Base-by-base conservation (phyloP, 257 asterid species). In the Nicotiana tomentosiformis region DNA sequence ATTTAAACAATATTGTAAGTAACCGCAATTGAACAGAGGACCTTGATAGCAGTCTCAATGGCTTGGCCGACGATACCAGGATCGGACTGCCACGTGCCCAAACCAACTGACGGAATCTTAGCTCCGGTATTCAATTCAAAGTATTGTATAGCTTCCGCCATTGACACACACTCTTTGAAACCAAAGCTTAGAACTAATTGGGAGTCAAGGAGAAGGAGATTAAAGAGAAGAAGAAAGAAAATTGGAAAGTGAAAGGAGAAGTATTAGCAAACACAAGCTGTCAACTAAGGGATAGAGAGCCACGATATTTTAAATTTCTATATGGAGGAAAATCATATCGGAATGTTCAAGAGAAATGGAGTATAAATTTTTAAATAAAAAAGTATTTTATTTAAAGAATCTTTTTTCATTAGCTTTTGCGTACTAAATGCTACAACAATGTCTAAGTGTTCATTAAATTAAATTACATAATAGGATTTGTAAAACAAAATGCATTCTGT, bases 51-150 rank as follows among this genome's bases (percentile, higher is more conserved):
- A 17, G 79, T 29, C 58, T 82, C 87, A 39, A 84, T 72, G 70
- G 87, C 88, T 30, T 35, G 66, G 68, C 81, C 86, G 14, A 81
- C 86, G 66, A 77, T 56, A 35, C 88, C 87, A 30, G 88, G 88
- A 49, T 77, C 86, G 32, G 87, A 74, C 64, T 84, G 85, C 88
- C 90, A 87, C 7, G 90, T 87, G 35, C 90, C 90, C 1, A 87
- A 86, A 9, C 90, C 90, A 6, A 87, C 39, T 67, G 72, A 68
- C 1, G 90, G 90, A 62, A 87, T 85, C 80, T 85, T 87, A 14
- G 88, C 84, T 29, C 87, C 90, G 39, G 84, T 87, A 77, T 85
- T 87, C 77, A 87, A 51, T 83, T 39, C 68, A 11, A 83, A 81
- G 80, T 15, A 78, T 10, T 60, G 65, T 8, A 77, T 8, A 12